Base-by-base conservation (phyloP, 2,329 filamentous ascomycete species). In the Lasiodiplodia theobromae region DNA sequence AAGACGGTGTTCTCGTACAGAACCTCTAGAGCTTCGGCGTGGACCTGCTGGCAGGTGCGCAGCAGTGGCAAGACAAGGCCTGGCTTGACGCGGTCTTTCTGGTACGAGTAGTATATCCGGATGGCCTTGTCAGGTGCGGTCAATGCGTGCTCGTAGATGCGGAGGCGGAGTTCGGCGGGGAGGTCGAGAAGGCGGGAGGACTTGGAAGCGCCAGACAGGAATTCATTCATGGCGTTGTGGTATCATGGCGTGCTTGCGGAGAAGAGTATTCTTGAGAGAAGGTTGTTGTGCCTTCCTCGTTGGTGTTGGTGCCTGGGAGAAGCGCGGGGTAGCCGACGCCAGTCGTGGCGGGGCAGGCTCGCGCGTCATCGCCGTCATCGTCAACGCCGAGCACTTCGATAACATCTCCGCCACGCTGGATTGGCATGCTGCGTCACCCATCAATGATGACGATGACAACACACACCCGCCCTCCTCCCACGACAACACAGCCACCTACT, bases 1-100 rank as follows among this genome's bases (percentile, higher is more conserved):
- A 49, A 80, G 71, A 85, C 84, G 12, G 77, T 81, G 70, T 82
- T 79, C 6, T 76, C 75, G 73, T 82, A 85, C 71, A 84, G 83
- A 57, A 79, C 73, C 64, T 81, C 75, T 31, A 77, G 78, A 4
- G 82, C 80, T 73, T 85, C 83, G 57, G 79, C 72, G 70, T 84
- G 80, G 56, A 83, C 73, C 16, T 75, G 79, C 4, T 73, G 67
- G 21, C 67, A 68, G 8, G 51, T 64, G 12, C 67, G 67, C 18
- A 68, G 58, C 16, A 68, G 52, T 11, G 57, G 23, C 25, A 65
- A 37, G 3, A 11, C 58, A 5, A 68, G 34, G 28, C 23, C 18
- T 1, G 57, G 58, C 12, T 14, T 38, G 21, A 38, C 8, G 37
- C 67, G 67, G 37, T 57, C 6, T 12, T 31, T 18, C 51, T 68